Conservation (phyloP, 2,329 filamentous ascomycete species). For the Tolypocladium paradoxum region DNA sequence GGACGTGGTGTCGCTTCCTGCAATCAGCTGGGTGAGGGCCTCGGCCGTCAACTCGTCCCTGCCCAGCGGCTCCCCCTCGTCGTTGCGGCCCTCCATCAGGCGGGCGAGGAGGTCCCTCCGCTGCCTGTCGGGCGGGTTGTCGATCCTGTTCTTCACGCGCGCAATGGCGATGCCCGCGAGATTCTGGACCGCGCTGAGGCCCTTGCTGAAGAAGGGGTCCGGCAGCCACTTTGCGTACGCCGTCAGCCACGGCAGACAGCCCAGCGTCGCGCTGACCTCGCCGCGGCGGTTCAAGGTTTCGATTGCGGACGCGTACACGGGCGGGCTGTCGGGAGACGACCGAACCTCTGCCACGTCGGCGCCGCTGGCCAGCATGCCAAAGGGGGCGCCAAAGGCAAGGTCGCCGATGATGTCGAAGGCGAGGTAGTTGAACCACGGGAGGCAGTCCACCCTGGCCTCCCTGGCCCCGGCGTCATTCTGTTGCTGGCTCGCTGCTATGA, state of each 20-base stretch:
- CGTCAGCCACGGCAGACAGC: conserved; percentile 62
- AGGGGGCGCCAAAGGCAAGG: conserved; percentile 40
- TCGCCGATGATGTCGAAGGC: conserved; percentile 41
- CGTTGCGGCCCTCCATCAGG: conserved; percentile 78
- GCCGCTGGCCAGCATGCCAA: conserved; percentile 63
- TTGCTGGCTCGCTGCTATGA: conserved; percentile 36
- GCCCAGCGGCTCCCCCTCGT: conserved; percentile 63
- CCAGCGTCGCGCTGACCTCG: conserved; percentile 73
- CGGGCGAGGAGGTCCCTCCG: conserved; percentile 73
- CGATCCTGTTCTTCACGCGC: conserved; percentile 63
- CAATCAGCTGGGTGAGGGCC: conserved; percentile 79
- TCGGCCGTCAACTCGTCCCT: conserved; percentile 78
- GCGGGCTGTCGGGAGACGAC: conserved; percentile 44
- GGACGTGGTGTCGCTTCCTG: conserved; percentile 65
- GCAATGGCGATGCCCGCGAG: conserved; percentile 83
- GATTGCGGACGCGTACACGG: conserved; percentile 66
- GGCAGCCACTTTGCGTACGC: conserved; percentile 73
- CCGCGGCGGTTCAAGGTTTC: conserved; percentile 82
- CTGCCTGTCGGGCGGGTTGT: conserved; percentile 52
- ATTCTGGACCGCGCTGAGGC: conserved; percentile 63
- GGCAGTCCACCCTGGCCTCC: conserved; percentile 58
- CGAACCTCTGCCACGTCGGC: conserved; percentile 68
- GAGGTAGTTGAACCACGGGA: conserved; percentile 60
- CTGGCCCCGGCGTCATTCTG: conserved; percentile 43
- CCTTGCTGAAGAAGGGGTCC: conserved; percentile 70